A percentile compares a stretch with the other conserved stretches of the same genome.
Evolutionary conservation across 805 yeast genomes (phyloP).

Genomic region (Metschnikowia continentalis): DNA sequence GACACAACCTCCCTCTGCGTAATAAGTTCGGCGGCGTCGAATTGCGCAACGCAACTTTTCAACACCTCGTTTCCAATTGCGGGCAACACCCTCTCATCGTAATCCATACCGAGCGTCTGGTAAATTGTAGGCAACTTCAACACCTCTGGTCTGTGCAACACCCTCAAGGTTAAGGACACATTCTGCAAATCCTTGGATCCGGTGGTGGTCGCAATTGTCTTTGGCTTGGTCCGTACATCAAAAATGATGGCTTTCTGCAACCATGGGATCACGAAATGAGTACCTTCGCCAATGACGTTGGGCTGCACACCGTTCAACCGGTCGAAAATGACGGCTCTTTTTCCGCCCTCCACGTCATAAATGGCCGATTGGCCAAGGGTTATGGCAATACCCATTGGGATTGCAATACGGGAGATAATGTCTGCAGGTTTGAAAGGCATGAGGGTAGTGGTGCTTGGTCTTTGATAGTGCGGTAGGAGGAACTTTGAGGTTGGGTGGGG

Average conservation of each 20-base stretch:
- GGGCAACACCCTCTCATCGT: constrained; percentile 91
- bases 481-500: neutral
- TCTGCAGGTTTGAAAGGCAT: constrained; percentile 33
- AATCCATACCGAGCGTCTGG: constrained; percentile 88
- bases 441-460: neutral
- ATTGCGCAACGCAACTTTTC: constrained; percentile 87
- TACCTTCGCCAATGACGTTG: constrained; percentile 91
- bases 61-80: constrained; percentile 90
- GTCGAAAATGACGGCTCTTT: constrained; percentile 93
- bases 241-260: constrained; percentile 86
- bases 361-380: constrained; percentile 76
- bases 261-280: constrained; percentile 95
- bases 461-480: neutral
- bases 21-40: constrained; percentile 93
- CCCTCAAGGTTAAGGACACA: constrained; percentile 89
- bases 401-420: constrained; percentile 46
- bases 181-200: constrained; percentile 98
- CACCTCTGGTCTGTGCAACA: constrained; percentile 91
- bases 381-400: constrained; percentile 66
- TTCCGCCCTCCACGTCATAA: constrained; percentile 95
- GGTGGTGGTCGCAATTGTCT: constrained; percentile 91
- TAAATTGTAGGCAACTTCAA: constrained; percentile 76
- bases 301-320: constrained; percentile 84
- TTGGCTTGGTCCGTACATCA: constrained; percentile 96
- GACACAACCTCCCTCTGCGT: constrained; percentile 96